Evolutionary conservation across 257 asterid species (phyloP).

Genomic region (Scutellaria barbata): DNA sequence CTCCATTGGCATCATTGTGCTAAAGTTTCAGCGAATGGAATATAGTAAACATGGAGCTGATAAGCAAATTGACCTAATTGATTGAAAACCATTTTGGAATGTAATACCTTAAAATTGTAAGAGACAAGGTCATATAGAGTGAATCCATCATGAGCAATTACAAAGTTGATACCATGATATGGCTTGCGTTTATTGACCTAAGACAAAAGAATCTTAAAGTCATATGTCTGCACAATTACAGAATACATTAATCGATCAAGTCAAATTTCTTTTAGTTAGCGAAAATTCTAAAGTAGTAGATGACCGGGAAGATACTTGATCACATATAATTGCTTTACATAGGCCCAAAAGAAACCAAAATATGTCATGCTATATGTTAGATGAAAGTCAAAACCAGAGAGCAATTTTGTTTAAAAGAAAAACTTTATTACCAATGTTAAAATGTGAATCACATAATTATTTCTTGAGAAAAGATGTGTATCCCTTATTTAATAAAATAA

Average conservation of each 20-base stretch:
- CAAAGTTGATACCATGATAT: conserved; percentile 79
- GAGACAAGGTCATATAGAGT: conserved; percentile 92
- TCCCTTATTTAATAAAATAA: conserved; percentile 2
- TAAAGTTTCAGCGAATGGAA: conserved; percentile 44
- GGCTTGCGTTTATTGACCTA: conserved; percentile 95
- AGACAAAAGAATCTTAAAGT: conserved; percentile 21
- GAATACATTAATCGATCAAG: conserved; percentile 10
- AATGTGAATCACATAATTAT: background rate
- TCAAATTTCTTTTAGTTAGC: background rate
- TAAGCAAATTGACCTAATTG: conserved; percentile 12
- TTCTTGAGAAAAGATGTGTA: background rate
- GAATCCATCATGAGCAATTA: conserved; percentile 96
- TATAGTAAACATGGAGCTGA: conserved; percentile 23
- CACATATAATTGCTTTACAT: background rate
- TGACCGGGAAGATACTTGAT: background rate
- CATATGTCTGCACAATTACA: conserved; percentile 25
- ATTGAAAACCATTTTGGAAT: conserved; percentile 16
- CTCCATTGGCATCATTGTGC: conserved; percentile 98
- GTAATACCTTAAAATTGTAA: conserved; percentile 81
- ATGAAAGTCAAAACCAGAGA: background rate
- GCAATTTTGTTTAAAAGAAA: background rate
- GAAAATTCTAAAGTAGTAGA: background rate
- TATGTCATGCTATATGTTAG: background rate
- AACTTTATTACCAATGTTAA: background rate
- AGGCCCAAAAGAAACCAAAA: background rate